A percentile compares a stretch with the other conserved stretches of the same genome.
These are phyloP conservation scores for Camillea tinctor DNA, from an alignment of 2,329 filamentous ascomycete species.

Conservation along the genomic window DNA sequence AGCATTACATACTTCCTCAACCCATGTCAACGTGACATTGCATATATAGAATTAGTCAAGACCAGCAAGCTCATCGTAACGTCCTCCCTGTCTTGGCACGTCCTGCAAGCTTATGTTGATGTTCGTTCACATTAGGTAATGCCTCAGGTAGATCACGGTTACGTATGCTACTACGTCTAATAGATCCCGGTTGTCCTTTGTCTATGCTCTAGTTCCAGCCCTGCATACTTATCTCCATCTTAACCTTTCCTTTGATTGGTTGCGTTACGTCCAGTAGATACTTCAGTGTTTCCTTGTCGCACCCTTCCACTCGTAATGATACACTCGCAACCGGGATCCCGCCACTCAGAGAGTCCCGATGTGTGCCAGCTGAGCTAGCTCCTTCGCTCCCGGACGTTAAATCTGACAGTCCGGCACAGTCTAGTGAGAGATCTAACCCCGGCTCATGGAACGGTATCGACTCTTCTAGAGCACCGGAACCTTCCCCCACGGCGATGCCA, in stretches of 20 bases:
- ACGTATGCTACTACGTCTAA: not conserved
- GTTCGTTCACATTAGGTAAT: not conserved
- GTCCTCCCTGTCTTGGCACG: not conserved
- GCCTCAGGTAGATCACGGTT: not conserved
- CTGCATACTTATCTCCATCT: not conserved
- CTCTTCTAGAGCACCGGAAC: not conserved
- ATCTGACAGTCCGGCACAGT: not conserved
- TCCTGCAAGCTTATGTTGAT: not conserved
- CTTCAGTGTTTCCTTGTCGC: constrained; percentile 2
- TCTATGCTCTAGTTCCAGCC: not conserved
- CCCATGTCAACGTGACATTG: not conserved
- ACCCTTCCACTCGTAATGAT: not conserved
- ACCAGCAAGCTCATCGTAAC: not conserved
- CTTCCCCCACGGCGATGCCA: not conserved
- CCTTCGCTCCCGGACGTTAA: not conserved
- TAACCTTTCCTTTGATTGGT: constrained; percentile 1
- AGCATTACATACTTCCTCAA: not conserved
- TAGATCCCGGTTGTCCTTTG: not conserved
- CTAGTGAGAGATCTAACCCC: not conserved
- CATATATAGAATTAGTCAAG: not conserved
- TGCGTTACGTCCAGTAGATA: constrained; percentile 1
- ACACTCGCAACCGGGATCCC: not conserved
- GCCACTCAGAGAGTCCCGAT: not conserved
- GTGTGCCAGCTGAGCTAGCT: not conserved
- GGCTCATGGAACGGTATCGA: not conserved